Percentiles rank a stretch among this genome's conserved stretches.
Evolutionary conservation across 2,329 filamentous ascomycete species (phyloP).

Genomic region (Ascochyta rabiei): DNA sequence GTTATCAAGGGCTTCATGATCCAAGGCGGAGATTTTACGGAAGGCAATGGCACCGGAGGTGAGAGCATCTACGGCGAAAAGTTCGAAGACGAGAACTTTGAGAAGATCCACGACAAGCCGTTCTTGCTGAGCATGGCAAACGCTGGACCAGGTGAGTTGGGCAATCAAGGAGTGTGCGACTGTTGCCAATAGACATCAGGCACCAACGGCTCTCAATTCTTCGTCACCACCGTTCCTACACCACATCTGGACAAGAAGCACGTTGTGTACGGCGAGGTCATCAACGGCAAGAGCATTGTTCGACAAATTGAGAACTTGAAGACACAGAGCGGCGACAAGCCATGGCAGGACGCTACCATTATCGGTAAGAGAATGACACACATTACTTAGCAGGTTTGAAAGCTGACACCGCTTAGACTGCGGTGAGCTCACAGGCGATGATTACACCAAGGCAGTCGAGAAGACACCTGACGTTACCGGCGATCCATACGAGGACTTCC

Average conservation of each 20-base stretch:
- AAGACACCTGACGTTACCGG: conserved; percentile 80
- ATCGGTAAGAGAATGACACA: conserved; percentile 44
- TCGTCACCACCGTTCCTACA: conserved; percentile 93
- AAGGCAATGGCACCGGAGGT: conserved; percentile 90
- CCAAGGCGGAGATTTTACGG: conserved; percentile 96
- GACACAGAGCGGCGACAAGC: conserved; percentile 79
- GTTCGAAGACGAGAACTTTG: conserved; percentile 96
- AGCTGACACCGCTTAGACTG: conserved; percentile 64
- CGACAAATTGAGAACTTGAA: conserved; percentile 86
- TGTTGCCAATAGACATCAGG: conserved; percentile 54
- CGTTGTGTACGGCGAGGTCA: conserved; percentile 94
- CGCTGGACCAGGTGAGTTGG: conserved; percentile 79
- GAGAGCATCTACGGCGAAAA: conserved; percentile 98
- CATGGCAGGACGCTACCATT: conserved; percentile 71
- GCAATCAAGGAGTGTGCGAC: no score
- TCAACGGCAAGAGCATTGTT: conserved; percentile 89
- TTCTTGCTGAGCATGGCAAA: conserved; percentile 98
- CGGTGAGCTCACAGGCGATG: conserved; percentile 78
- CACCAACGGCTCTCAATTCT: conserved; percentile 98
- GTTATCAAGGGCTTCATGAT: conserved; percentile 99
- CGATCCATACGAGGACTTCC: conserved; percentile 94
- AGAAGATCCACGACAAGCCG: conserved; percentile 86
- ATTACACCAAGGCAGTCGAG: conserved; percentile 68
- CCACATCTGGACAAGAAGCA: conserved; percentile 96
- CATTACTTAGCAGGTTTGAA: background rate